These are phyloP conservation scores for Epichloe scottii DNA, from an alignment of 2,329 filamentous ascomycete species.

Conservation along the genomic window DNA sequence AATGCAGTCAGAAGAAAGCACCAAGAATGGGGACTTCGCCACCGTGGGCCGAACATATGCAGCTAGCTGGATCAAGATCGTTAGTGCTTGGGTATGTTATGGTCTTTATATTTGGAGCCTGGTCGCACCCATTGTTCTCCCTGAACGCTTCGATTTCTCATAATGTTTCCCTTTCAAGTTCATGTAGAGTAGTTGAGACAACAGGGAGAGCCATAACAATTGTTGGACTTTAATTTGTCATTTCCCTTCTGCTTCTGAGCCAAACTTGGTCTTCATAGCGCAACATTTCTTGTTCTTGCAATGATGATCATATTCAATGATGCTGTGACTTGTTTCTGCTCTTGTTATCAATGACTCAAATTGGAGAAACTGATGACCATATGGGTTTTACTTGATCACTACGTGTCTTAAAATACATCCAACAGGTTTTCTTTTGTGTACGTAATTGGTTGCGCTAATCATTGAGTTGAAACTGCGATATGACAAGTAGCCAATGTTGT, in stretches of 20 bases:
- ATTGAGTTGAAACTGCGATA: too few species aligned
- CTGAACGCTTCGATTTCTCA: slow-evolving; percentile 66
- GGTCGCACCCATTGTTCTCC: slow-evolving; percentile 71
- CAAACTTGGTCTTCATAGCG: not conserved
- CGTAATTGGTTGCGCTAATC: too few species aligned
- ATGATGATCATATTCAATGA: not conserved
- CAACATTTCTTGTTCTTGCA: not conserved
- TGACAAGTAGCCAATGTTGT: not conserved
- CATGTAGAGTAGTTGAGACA: not conserved
- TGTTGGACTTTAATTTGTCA: not conserved
- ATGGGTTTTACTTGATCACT: too few species aligned
- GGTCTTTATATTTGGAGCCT: slow-evolving; percentile 88
- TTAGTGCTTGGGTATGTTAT: slow-evolving; percentile 95
- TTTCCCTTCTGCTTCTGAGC: not conserved
- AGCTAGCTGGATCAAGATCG: slow-evolving; percentile 98
- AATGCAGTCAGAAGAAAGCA: slow-evolving; percentile 57
- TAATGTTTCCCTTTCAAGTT: not conserved
- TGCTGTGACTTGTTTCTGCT: not conserved
- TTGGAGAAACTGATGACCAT: too few species aligned
- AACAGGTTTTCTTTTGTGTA: too few species aligned
- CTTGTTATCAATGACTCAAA: not conserved
- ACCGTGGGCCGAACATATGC: slow-evolving; percentile 92
- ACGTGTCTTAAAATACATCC: too few species aligned
- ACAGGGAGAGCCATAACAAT: not conserved
- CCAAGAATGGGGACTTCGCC: slow-evolving; percentile 62